Base-by-base conservation (phyloP, 768 basidiomycete genomes). In the Pleurotus ostreatus region DNA sequence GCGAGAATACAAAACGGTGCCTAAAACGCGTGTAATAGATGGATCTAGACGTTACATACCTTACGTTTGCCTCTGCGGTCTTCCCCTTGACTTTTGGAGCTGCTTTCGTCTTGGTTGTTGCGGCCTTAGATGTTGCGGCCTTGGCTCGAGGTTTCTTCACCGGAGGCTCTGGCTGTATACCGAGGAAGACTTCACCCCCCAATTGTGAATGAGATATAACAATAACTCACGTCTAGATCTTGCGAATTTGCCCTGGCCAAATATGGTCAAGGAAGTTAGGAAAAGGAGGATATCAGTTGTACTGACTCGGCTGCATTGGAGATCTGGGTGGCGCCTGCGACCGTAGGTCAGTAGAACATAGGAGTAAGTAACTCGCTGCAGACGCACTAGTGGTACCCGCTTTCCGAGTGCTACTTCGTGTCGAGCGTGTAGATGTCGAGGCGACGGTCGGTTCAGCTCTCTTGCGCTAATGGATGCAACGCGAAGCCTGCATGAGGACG, bases 401-500 rank as follows among this genome's bases (percentile, higher is more conserved):
- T 44, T 52, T 67, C 57, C 77, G 76, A 40, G 76, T 63, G 13
- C 80, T 78, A 59, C 74, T 77, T 52, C 74, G 77, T 37, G 78
- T 78, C 34, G 73, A 63, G 66, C 79, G 77, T 62, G 79, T 70
- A 59, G 77, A 67, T 30, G 74, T 59, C 34, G 74, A 44, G 15
- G 67, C 64, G 56, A 62, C 67, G 37, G 30, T 30, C 8, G 30
- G 8, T 26, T 77, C 78, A 20, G 69, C 68, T 68, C 80, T 83
- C 74, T 88, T 89, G 61, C 86, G 74, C 87, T 89, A 63, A 6
- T 22, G 43, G 51, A 23, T 12, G 30, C 30, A 34, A 34, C 30
- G 30, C 30, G 30, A 34, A 34, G 30, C 30, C 30, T 34, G 11
- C 30, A 34, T 34, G 30, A 34, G 30, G 30, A 34, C 30, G 30